Base-by-base conservation (phyloP, 2,329 filamentous ascomycete genomes). In the Teratosphaeria pseudoeucalypti region DNA sequence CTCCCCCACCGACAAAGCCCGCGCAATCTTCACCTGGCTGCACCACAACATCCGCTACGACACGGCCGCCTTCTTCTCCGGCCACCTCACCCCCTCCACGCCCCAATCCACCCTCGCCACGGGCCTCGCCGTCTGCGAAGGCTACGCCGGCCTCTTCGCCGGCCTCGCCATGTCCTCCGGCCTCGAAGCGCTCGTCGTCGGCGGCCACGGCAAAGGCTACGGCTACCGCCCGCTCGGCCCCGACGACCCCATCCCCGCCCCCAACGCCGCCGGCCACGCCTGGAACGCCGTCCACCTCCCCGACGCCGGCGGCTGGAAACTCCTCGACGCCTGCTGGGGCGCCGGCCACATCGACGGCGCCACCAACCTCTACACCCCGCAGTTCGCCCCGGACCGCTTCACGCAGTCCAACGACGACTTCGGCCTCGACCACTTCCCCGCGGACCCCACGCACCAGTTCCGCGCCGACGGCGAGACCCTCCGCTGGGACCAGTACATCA, bases 21-120 rank as follows among this genome's bases (percentile, higher is more conserved):
- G 94, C 32, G 90, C 85, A 2, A 89, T 99, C 61, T 97, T 97
- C 71, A 90, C 89, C 1, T 99, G 94, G 94, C 85, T 92, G 49
- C 92, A 97, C 74, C 86, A 97, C 74, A 97, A 97, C 67, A 86
- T 99, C 60, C 81, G 81, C 54, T 99, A 97, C 72, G 90, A 97
- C 71, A 84, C 85, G 0, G 80, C 83, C 29, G 82, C 86, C 27
- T 95, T 96, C 76, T 95, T 95, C 70, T 83, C 81, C 59, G 84
- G 79, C 56, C 84, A 78, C 54, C 83, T 78, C 34, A 81, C 85
- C 63, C 78, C 82, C 7, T 85, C 84, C 52, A 87, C 85, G 0
- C 87, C 90, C 0, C 82, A 85, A 37, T 84, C 86, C 34, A 92
- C 88, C 0, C 83, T 97, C 11, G 81, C 85, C 34, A 82, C 82